These are phyloP conservation scores for Boehmeria nivea DNA, from an alignment of 306 rosid species.

Conservation along the genomic window DNA sequence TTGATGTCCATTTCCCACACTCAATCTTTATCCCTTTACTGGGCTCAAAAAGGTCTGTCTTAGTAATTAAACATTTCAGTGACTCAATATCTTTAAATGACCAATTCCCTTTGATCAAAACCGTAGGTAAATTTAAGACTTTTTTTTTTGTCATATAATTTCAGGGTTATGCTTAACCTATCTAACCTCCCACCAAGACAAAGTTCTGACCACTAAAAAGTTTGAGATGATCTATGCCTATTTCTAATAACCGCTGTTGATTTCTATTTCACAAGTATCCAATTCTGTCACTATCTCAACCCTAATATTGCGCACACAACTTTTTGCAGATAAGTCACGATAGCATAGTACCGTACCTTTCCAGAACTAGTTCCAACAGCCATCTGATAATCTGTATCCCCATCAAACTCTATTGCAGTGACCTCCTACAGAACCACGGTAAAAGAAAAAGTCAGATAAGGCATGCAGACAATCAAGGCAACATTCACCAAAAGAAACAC, in stretches of 20 bases:
- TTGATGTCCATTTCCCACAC: too few relatives aligned
- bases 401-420: conserved; percentile 81
- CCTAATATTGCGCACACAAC: too few relatives aligned
- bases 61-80: neutral
- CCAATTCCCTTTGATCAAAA: neutral
- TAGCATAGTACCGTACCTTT: conserved; percentile 69
- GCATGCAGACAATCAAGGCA: neutral
- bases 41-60: too few relatives aligned
- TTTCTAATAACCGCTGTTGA: neutral
- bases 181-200: too few relatives aligned
- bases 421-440: conserved; percentile 56
- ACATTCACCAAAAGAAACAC: too few relatives aligned
- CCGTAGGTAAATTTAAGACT: neutral
- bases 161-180: too few relatives aligned
- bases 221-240: too few relatives aligned
- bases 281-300: too few relatives aligned
- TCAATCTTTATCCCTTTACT: too few relatives aligned
- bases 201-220: too few relatives aligned
- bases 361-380: conserved; percentile 97
- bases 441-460: conserved; percentile 1
- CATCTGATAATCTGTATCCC: conserved; percentile 64
- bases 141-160: too few relatives aligned
- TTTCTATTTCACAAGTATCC: too few relatives aligned
- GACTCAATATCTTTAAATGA: neutral
- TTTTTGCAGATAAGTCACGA: neutral